phyloP scores from a whole-genome alignment of 2,329 filamentous ascomycete genomes.

The Lomentospora prolificans region DNA sequence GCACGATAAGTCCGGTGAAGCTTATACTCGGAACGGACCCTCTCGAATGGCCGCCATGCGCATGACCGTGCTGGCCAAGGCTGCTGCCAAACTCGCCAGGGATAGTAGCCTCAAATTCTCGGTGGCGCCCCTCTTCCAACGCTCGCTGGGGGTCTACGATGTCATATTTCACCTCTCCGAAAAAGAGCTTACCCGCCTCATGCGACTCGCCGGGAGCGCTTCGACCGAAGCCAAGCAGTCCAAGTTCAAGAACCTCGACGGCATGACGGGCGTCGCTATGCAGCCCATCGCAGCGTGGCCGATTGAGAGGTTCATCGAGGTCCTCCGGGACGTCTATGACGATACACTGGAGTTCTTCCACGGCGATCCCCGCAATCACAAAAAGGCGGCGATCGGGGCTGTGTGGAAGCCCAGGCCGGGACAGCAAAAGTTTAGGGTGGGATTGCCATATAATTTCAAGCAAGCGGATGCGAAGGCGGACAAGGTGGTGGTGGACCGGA shows the following conservation, averaged over 20 bases:
- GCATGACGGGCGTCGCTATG: constrained; percentile 35
- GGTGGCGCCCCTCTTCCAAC: constrained; percentile 56
- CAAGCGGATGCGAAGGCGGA: constrained; percentile 24
- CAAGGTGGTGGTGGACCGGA: constrained; percentile 55
- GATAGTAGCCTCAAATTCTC: constrained; percentile 44
- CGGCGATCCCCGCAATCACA: constrained; percentile 44
- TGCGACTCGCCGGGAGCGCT: constrained; percentile 27
- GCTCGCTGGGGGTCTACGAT: constrained; percentile 69
- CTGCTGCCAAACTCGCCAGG: constrained; percentile 55
- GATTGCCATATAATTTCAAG: constrained; percentile 52
- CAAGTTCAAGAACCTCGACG: constrained; percentile 76
- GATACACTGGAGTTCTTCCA: constrained; percentile 72
- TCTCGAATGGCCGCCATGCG: constrained; percentile 75
- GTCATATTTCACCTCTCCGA: constrained; percentile 65
- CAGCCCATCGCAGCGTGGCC: constrained; percentile 50
- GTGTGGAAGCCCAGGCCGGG: constrained; percentile 49
- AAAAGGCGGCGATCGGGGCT: constrained; percentile 35
- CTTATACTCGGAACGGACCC: constrained; percentile 64
- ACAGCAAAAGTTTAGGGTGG: constrained; percentile 56
- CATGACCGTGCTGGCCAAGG: constrained; percentile 72
- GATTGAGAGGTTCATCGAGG: constrained; percentile 51
- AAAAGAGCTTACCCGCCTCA: constrained; percentile 35
- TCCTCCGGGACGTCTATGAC: constrained; percentile 58
- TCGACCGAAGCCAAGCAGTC: constrained; percentile 26
- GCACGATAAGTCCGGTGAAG: constrained; percentile 65